Evolutionary conservation across 257 asterid genomes (phyloP), one percentile per base, ranked within the genome.

Genomic region (Nicotiana obtusifolia): DNA sequence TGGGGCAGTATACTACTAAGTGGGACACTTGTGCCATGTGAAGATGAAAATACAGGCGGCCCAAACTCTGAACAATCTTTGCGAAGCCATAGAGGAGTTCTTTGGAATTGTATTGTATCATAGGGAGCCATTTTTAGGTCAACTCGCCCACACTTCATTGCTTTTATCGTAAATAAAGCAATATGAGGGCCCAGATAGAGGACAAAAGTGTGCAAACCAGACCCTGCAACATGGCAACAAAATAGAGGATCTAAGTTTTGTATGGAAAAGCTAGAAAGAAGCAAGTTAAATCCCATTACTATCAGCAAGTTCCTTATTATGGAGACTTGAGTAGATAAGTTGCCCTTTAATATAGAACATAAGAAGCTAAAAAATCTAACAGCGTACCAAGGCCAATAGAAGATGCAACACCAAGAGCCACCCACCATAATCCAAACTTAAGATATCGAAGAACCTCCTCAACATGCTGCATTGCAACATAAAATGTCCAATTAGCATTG

Each of bases 381-480:
- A 60, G 20, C 17, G 22, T 90, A 95, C 98, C 99, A 68, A 95
- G 95, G 81, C 99, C 99, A 80, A 95, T 93, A 86, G 99, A 95
- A 85, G 99, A 95, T 68, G 98, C 99, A 83, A 95, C 97, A 77
- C 99, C 99, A 65, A 95, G 99, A 85, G 97, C 93, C 71, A 93
- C 78, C 99, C 99, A 95, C 99, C 99, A 95, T 41, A 93, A 80
- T 77, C 94, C 97, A 82, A 95, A 95, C 86, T 83, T 90, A 47
- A 91, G n/a, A 85, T 92, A 92, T 62, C 22, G 79, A 57, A 76
- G 77, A 84, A 90, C 86, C 89, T 95, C 99, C 76, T 95, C 95
- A 41, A 92, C 89, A 82, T 93, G 96, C 98, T 95, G 89, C 88
- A 85, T 35, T 64, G 69, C 57, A 76, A 75, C 61, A 84, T 75